phyloP scores from a whole-genome alignment of 306 rosid species.

The Inga leiocalycina region DNA sequence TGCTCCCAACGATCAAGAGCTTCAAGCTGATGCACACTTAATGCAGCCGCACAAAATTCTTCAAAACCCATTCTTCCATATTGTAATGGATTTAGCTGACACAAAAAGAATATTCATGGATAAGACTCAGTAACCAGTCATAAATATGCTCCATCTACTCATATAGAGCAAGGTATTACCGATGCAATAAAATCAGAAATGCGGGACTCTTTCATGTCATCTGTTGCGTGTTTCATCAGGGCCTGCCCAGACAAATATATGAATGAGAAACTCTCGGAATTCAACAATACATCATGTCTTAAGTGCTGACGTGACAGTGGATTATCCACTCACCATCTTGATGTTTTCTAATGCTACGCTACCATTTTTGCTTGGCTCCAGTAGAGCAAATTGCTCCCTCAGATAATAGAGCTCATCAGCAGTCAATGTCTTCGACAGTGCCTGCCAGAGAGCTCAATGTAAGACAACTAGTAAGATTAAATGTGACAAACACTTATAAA shows the following conservation, averaged over 20 bases:
- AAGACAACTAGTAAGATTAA: not conserved
- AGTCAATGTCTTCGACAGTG: conserved; percentile 69
- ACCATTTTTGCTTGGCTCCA: conserved; percentile 69
- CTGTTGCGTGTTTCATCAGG: conserved; percentile 58
- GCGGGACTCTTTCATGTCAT: conserved; percentile 73
- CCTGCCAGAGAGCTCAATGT: conserved; percentile 43
- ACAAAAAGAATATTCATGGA: conserved; percentile 26
- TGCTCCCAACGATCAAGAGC: conserved; percentile 79
- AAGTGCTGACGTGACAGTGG: conserved; percentile 12
- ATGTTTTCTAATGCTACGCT: conserved; percentile 56
- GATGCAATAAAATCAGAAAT: conserved; percentile 58
- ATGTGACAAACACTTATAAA: not conserved
- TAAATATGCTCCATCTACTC: not conserved
- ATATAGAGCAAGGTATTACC: conserved; percentile 39
- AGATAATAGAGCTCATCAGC: conserved; percentile 69
- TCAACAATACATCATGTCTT: not conserved
- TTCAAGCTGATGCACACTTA: conserved; percentile 74
- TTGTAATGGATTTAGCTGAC: conserved; percentile 68
- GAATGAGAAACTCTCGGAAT: conserved; percentile 10
- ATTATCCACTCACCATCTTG: conserved; percentile 45
- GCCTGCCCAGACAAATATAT: conserved; percentile 46
- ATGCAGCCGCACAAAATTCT: conserved; percentile 75
- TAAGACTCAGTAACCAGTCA: conserved; percentile 15
- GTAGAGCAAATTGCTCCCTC: conserved; percentile 61
- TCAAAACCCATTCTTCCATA: conserved; percentile 82